Conservation (phyloP, 1,284 basidiomycete genomes). For the Cryptococcus neoformans region DNA sequence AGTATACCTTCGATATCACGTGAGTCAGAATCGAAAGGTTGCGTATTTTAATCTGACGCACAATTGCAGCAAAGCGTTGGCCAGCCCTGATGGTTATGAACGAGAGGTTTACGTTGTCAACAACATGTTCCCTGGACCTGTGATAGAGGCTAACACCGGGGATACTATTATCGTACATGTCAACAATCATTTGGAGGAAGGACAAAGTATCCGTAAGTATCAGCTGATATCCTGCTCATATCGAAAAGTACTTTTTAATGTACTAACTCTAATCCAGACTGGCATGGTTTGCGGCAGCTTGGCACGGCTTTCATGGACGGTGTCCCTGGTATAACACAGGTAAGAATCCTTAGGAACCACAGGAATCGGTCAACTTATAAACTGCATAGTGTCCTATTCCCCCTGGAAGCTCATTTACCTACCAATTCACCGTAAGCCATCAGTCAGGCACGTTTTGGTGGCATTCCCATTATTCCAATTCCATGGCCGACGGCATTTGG, state of each 20-base stretch:
- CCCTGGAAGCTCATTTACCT: slow-evolving; percentile 52
- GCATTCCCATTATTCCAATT: slow-evolving; percentile 35
- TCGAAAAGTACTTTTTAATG: background rate
- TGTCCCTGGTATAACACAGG: slow-evolving; percentile 32
- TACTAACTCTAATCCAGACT: slow-evolving; percentile 16
- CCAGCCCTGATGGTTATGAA: slow-evolving; percentile 19
- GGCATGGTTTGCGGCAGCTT: slow-evolving; percentile 37
- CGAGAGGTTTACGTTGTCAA: slow-evolving; percentile 25
- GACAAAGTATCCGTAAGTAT: slow-evolving; percentile 24
- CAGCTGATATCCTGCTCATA: background rate
- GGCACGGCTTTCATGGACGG: slow-evolving; percentile 28
- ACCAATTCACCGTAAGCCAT: slow-evolving; percentile 36
- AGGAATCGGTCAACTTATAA: background rate
- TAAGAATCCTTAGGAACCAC: slow-evolving; percentile 5
- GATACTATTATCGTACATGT: slow-evolving; percentile 32
- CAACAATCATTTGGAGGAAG: slow-evolving; percentile 24
- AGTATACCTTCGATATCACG: slow-evolving; percentile 13
- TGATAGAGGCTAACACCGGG: slow-evolving; percentile 36
- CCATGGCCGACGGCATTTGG: slow-evolving; percentile 28
- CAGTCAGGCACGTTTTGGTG: slow-evolving; percentile 36
- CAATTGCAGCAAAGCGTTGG: slow-evolving; percentile 7
- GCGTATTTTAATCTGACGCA: background rate
- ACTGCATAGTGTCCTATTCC: slow-evolving; percentile 54
- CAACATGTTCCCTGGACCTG: slow-evolving; percentile 23
- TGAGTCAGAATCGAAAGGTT: slow-evolving; percentile 5